Percentiles rank a stretch among this genome's conserved stretches.
These are phyloP conservation scores for Crepidotus variabilis DNA, from an alignment of 768 basidiomycete species.

Conservation along the genomic window DNA sequence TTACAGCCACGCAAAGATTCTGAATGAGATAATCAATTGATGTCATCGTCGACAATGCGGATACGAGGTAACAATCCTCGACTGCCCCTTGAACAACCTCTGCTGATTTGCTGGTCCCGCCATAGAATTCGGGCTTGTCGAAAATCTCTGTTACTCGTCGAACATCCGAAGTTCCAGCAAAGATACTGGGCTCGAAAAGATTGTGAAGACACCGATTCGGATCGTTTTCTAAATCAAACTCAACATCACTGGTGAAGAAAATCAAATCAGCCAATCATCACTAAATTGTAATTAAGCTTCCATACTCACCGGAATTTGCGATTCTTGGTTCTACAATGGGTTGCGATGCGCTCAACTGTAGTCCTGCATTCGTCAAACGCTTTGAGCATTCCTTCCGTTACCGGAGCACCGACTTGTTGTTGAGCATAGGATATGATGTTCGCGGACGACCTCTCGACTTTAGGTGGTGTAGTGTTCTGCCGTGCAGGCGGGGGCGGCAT, in stretches of 20 bases:
- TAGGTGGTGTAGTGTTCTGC: neutral
- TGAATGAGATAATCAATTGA: constrained; percentile 41
- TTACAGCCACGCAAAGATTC: constrained; percentile 41
- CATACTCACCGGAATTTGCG: constrained; percentile 42
- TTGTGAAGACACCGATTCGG: constrained; percentile 39
- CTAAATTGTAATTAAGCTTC: neutral
- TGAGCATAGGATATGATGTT: constrained; percentile 17
- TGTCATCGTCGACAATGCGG: constrained; percentile 46
- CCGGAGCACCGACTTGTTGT: constrained; percentile 15
- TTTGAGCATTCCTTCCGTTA: constrained; percentile 41
- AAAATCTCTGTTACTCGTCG: constrained; percentile 50
- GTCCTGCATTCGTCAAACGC: constrained; percentile 42
- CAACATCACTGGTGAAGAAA: constrained; percentile 51
- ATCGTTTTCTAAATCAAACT: constrained; percentile 59
- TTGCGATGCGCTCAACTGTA: constrained; percentile 40
- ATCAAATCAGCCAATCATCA: neutral
- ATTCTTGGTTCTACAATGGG: constrained; percentile 42
- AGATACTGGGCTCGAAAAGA: constrained; percentile 15
- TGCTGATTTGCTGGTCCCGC: constrained; percentile 31
- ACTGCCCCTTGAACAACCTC: constrained; percentile 47
- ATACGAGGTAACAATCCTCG: constrained; percentile 55
- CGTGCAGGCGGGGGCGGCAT: neutral
- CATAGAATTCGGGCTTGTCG: constrained; percentile 47
- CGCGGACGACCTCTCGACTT: neutral
- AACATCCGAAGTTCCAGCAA: constrained; percentile 21